phyloP scores from a whole-genome alignment of 192 early-diverging fungal genomes.

The Coemansia sp. region DNA sequence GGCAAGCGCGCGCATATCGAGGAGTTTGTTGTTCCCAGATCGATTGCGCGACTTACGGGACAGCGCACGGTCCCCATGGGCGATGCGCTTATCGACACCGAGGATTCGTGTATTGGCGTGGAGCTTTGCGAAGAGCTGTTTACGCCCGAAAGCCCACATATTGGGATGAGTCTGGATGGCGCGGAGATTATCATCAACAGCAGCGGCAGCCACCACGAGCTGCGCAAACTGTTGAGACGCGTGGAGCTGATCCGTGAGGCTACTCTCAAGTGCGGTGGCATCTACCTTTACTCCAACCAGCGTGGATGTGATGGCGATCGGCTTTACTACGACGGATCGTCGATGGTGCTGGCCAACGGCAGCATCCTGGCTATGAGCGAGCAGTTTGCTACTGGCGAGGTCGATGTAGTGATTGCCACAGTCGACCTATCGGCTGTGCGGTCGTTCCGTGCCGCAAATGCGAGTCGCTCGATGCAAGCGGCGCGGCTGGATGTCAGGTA shows the following conservation, averaged over 20 bases:
- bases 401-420: constrained; percentile 91
- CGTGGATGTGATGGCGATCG: constrained; percentile 98
- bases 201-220: constrained; percentile 95
- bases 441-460: constrained; percentile 66
- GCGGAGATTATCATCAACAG: constrained; percentile 97
- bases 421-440: constrained; percentile 90
- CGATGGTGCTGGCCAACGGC: constrained; percentile 90
- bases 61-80: constrained; percentile 85
- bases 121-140: constrained; percentile 99
- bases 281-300: constrained; percentile 96
- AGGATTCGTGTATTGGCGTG: constrained; percentile 87
- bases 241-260: constrained; percentile 89
- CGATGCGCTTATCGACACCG: constrained; percentile 83
- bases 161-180: constrained; percentile 88
- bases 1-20: constrained; percentile 64
- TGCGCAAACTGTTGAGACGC: constrained; percentile 85
- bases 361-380: constrained; percentile 82
- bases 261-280: constrained; percentile 89
- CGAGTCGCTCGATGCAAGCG: constrained; percentile 85
- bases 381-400: constrained; percentile 93
- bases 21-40: constrained; percentile 77
- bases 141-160: constrained; percentile 94
- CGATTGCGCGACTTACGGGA: constrained; percentile 77
- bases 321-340: constrained; percentile 95
- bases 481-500: constrained; percentile 58